phyloP scores from a whole-genome alignment of 2,329 filamentous ascomycete genomes.

The Westerdykella aurantiaca region DNA sequence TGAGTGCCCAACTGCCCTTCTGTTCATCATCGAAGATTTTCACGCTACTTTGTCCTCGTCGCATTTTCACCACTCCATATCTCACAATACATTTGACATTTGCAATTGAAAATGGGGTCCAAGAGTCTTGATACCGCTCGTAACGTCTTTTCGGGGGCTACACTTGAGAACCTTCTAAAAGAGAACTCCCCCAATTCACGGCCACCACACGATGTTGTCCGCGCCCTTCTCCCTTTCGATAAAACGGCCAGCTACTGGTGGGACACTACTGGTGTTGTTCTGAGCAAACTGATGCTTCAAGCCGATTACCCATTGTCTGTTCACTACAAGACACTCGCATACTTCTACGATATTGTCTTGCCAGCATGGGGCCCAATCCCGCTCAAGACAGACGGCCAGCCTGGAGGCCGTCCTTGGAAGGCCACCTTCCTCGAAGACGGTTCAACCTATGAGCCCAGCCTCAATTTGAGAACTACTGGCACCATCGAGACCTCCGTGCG shows the following conservation, averaged over 20 bases:
- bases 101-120: no score
- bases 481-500: neutral
- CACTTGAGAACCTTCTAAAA: no score
- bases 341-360: neutral
- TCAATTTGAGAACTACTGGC: neutral
- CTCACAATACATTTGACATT: no score
- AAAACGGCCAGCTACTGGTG: neutral
- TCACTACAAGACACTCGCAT: neutral
- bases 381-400: neutral
- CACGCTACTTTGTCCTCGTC: no score
- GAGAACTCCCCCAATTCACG: neutral
- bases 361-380: neutral
- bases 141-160: no score
- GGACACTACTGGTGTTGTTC: neutral
- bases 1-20: no score
- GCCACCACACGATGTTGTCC: neutral
- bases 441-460: neutral
- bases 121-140: no score
- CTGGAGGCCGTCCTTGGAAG: neutral
- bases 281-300: neutral
- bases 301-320: neutral
- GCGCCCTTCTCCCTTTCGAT: neutral
- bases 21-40: no score
- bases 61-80: no score
- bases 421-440: neutral